Percentiles rank a stretch among this genome's conserved stretches.
These are phyloP conservation scores for Pulveroboletus sp. DNA, from an alignment of 768 basidiomycete genomes.

Conservation along the genomic window DNA sequence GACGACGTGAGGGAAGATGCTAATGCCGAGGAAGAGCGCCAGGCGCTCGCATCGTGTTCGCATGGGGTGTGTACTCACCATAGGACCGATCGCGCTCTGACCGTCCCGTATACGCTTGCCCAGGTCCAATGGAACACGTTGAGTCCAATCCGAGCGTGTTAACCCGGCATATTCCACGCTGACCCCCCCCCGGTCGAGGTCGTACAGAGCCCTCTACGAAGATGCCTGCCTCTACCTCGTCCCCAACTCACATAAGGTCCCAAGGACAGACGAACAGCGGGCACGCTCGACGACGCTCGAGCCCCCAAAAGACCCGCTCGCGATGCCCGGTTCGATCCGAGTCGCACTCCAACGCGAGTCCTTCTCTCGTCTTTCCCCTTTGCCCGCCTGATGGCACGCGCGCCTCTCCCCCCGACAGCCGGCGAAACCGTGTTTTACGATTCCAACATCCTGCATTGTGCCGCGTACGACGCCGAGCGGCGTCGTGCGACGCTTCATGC, in stretches of 20 bases:
- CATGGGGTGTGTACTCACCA: slow-evolving; percentile 46
- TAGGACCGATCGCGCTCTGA: neutral
- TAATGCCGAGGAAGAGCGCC: slow-evolving; percentile 53
- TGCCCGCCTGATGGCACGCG: too few species aligned
- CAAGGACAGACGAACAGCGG: slow-evolving; percentile 58
- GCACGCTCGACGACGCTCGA: slow-evolving; percentile 46
- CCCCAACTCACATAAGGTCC: slow-evolving; percentile 58
- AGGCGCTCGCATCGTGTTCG: slow-evolving; percentile 55
- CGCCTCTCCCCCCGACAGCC: slow-evolving; percentile 28
- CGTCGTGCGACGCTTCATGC: slow-evolving; percentile 68
- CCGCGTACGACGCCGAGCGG: slow-evolving; percentile 48
- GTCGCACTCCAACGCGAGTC: slow-evolving; percentile 52
- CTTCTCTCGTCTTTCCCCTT: neutral
- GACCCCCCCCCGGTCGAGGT: neutral
- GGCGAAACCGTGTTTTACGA: slow-evolving; percentile 81
- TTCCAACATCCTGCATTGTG: slow-evolving; percentile 74
- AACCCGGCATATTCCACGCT: neutral
- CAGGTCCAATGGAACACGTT: slow-evolving; percentile 86
- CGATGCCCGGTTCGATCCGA: slow-evolving; percentile 65
- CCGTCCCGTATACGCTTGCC: neutral
- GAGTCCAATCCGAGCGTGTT: too few species aligned
- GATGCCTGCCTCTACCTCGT: slow-evolving; percentile 71
- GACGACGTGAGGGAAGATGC: slow-evolving; percentile 66
- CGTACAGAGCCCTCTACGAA: slow-evolving; percentile 55
- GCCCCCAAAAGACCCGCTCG: slow-evolving; percentile 53